Conservation (phyloP, 768 basidiomycete species). For the Tulasnella sp. region DNA sequence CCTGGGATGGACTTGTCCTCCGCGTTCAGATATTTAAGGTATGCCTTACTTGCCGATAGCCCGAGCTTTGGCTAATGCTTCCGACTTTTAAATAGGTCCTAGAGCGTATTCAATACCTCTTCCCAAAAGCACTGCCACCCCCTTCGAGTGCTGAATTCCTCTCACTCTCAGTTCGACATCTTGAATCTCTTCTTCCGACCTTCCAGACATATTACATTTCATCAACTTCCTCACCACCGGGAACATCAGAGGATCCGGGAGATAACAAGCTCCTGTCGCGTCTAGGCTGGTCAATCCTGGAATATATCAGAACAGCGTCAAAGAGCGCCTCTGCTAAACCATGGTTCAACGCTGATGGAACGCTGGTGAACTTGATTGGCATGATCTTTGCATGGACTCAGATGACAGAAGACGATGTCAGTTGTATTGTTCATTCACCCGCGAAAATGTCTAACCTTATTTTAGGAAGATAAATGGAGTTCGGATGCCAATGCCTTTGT, state of each 20-base stretch:
- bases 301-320: slow-evolving; percentile 57
- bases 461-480: slow-evolving; percentile 82
- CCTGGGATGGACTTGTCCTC: slow-evolving; percentile 75
- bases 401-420: slow-evolving; percentile 82
- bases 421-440: slow-evolving; percentile 21
- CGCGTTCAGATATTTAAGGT: slow-evolving; percentile 81
- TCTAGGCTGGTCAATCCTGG: slow-evolving; percentile 64
- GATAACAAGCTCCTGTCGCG: slow-evolving; percentile 54
- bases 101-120: slow-evolving; percentile 64
- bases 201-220: slow-evolving; percentile 29
- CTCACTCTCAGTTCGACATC: slow-evolving; percentile 27
- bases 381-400: slow-evolving; percentile 59
- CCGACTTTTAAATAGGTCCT: slow-evolving; percentile 42
- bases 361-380: slow-evolving; percentile 36
- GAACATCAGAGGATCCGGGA: slow-evolving; percentile 61
- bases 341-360: slow-evolving; percentile 37
- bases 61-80: not conserved
- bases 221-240: slow-evolving; percentile 29
- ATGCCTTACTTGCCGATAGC: slow-evolving; percentile 18
- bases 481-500: slow-evolving; percentile 85
- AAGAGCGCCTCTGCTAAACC: slow-evolving; percentile 51
- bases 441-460: not conserved
- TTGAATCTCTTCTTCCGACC: slow-evolving; percentile 42
- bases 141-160: slow-evolving; percentile 25
- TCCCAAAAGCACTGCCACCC: slow-evolving; percentile 56